A percentile compares a stretch with the other conserved stretches of the same genome.
These are phyloP conservation scores for Davidsoniella eucalypti DNA, from an alignment of 2,329 filamentous ascomycete genomes.

Conservation along the genomic window DNA sequence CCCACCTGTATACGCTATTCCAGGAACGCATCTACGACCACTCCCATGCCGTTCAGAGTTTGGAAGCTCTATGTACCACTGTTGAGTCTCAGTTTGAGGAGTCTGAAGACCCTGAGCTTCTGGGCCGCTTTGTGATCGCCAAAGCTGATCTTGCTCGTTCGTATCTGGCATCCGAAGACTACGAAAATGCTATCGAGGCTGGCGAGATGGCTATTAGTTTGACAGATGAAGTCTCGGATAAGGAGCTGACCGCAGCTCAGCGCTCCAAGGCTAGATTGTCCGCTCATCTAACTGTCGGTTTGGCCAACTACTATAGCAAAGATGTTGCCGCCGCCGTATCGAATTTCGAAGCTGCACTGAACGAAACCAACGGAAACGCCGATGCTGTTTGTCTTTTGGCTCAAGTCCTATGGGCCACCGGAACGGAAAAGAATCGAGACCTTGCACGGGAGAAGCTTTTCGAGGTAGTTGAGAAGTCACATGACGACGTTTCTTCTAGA, in stretches of 20 bases:
- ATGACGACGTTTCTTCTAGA: conserved; percentile 63
- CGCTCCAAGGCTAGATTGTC: conserved; percentile 61
- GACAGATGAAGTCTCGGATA: conserved; percentile 53
- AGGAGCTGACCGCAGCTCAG: conserved; percentile 46
- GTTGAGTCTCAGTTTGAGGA: conserved; percentile 74
- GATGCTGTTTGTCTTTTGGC: conserved; percentile 78
- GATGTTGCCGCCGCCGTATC: conserved; percentile 53
- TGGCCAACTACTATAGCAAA: conserved; percentile 60
- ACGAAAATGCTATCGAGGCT: conserved; percentile 55
- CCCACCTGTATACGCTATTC: conserved; percentile 66
- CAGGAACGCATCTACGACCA: conserved; percentile 64
- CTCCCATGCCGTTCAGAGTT: conserved; percentile 40
- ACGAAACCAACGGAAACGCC: conserved; percentile 58
- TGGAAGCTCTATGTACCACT: conserved; percentile 49
- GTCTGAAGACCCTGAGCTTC: conserved; percentile 57
- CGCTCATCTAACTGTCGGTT: conserved; percentile 67
- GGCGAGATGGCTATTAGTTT: conserved; percentile 69
- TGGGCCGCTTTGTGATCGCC: conserved; percentile 64
- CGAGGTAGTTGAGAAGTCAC: conserved; percentile 55
- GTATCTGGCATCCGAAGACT: conserved; percentile 52
- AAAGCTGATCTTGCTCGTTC: conserved; percentile 79
- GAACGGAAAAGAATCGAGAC: conserved; percentile 53
- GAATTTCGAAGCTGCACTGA: conserved; percentile 65
- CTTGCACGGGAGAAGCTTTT: conserved; percentile 69
- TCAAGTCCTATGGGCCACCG: conserved; percentile 86